Conservation (phyloP, 306 rosid genomes). For the Sicyos edulis region DNA sequence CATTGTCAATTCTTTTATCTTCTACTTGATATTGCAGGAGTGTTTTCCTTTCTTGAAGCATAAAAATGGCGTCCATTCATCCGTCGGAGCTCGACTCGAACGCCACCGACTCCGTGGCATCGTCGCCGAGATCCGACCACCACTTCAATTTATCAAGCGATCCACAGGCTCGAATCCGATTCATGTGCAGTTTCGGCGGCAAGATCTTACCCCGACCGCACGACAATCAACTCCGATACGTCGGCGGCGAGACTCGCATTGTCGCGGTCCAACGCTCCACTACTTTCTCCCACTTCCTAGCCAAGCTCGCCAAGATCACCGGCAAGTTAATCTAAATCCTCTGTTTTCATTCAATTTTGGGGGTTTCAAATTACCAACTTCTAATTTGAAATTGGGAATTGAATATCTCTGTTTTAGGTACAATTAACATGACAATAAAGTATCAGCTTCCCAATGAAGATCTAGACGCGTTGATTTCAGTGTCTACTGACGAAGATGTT, state of each 20-base stretch:
- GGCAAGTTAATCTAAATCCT: constrained; percentile 28
- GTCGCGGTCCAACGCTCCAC: constrained; percentile 64
- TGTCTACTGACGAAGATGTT: constrained; percentile 84
- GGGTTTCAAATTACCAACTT: neutral
- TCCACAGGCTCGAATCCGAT: constrained; percentile 47
- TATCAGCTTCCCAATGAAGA: constrained; percentile 98
- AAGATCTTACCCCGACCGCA: constrained; percentile 80
- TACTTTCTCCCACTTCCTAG: constrained; percentile 53
- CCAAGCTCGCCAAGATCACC: constrained; percentile 73
- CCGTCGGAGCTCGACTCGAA: constrained; percentile 43
- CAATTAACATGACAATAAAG: constrained; percentile 52
- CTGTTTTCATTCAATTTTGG: neutral
- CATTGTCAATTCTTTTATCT: neutral
- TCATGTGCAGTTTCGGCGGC: constrained; percentile 99
- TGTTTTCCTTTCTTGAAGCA: neutral
- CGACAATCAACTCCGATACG: constrained; percentile 92
- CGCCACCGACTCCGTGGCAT: constrained; percentile 56
- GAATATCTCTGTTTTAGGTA: constrained; percentile 34
- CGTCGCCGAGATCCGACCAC: constrained; percentile 70
- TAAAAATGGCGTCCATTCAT: constrained; percentile 49
- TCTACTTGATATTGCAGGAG: neutral
- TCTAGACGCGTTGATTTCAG: constrained; percentile 82
- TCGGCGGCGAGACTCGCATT: constrained; percentile 92
- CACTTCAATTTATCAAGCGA: constrained; percentile 29
- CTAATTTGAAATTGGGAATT: neutral